A percentile compares a stretch with the other conserved stretches of the same genome.
Conservation (phyloP, 2,329 filamentous ascomycete species). For the Stagonosporopsis rhizophila region DNA sequence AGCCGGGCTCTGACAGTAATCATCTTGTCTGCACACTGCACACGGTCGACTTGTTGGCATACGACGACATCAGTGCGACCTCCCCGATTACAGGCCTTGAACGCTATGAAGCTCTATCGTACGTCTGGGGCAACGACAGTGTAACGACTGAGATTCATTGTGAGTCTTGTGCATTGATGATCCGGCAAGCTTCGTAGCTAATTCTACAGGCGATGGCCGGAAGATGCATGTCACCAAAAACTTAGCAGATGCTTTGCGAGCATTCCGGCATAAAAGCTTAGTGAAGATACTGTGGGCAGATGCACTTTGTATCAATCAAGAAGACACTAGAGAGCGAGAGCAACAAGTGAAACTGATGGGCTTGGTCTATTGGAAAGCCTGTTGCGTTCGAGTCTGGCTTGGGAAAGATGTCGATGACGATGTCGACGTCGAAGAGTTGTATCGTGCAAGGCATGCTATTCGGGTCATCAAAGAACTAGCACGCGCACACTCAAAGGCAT, state of each 20-base stretch:
- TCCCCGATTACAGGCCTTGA: neutral
- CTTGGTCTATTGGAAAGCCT: constrained; percentile 15
- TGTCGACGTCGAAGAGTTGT: neutral
- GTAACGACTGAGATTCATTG: neutral
- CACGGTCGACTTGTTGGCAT: neutral
- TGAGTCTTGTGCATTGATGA: neutral
- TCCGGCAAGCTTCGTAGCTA: neutral
- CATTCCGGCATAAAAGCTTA: neutral
- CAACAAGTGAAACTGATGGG: constrained; percentile 22
- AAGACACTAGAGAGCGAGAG: constrained; percentile 8
- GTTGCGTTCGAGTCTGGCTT: constrained; percentile 7
- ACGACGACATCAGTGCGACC: neutral
- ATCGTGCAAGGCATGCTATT: neutral
- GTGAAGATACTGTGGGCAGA: constrained; percentile 18
- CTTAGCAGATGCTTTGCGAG: constrained; percentile 7
- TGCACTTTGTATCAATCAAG: constrained; percentile 25
- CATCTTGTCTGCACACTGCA: neutral
- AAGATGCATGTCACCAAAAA: neutral
- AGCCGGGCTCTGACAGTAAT: neutral
- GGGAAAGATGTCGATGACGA: neutral
- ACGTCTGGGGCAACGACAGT: constrained; percentile 4
- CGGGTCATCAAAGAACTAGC: neutral
- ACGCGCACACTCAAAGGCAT: neutral
- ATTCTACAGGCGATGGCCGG: neutral
- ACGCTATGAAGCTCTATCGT: constrained; percentile 9